phyloP scores from a whole-genome alignment of 192 early-diverging fungal genomes.

The Allomyces arbusculus region DNA sequence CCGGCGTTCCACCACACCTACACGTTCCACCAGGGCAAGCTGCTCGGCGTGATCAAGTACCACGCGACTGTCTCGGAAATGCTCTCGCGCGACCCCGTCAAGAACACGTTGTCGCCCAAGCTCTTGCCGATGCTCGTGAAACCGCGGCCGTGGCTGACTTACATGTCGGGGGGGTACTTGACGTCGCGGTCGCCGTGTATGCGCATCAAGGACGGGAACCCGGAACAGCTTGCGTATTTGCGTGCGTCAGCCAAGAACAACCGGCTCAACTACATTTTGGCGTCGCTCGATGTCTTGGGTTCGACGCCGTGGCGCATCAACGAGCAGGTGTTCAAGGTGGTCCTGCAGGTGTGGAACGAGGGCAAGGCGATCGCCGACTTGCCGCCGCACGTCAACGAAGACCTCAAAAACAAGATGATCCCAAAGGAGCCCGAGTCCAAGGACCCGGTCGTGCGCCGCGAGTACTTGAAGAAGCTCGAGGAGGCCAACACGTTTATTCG shows the following conservation, averaged over 20 bases:
- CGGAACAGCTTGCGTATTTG: slow-evolving; percentile 60
- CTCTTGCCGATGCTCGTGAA: slow-evolving; percentile 84
- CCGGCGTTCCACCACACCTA: slow-evolving; percentile 64
- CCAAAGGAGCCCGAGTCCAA: slow-evolving; percentile 9
- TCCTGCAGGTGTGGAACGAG: slow-evolving; percentile 73
- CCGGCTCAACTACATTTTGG: slow-evolving; percentile 41
- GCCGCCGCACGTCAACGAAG: slow-evolving; percentile 23
- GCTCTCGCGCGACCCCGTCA: slow-evolving; percentile 33
- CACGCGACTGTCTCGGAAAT: slow-evolving; percentile 46
- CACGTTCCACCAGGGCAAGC: slow-evolving; percentile 34
- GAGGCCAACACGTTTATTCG: slow-evolving; percentile 33
- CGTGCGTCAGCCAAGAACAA: slow-evolving; percentile 53
- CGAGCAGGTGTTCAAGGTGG: slow-evolving; percentile 52
- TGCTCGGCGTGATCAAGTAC: slow-evolving; percentile 50
- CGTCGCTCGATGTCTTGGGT: slow-evolving; percentile 72
- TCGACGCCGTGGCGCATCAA: slow-evolving; percentile 76
- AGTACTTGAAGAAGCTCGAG: slow-evolving; percentile 27
- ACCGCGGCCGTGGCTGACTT: slow-evolving; percentile 76
- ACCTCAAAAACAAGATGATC: slow-evolving; percentile 1
- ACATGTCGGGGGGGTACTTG: slow-evolving; percentile 67
- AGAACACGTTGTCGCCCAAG: slow-evolving; percentile 41
- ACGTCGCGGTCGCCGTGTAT: slow-evolving; percentile 48
- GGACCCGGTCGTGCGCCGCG: slow-evolving; percentile 1
- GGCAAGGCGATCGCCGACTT: slow-evolving; percentile 51
- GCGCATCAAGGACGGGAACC: slow-evolving; percentile 40